Conservation (phyloP, 345 rosid genomes). For the Camelina laxa region DNA sequence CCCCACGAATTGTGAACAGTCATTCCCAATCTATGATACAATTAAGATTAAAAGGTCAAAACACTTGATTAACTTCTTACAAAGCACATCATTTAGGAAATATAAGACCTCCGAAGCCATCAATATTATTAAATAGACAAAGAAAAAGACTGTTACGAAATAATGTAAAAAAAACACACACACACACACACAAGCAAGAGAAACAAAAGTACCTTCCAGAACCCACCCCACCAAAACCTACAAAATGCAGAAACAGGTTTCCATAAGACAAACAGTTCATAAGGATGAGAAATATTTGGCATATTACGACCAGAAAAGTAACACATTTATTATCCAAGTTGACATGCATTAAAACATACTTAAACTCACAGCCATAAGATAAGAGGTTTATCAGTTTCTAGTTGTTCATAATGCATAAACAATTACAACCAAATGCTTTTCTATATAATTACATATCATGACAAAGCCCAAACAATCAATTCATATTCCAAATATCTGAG, state of each 20-base stretch:
- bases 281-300: constrained; percentile 11
- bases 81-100: constrained; percentile 18
- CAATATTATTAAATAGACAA: constrained; percentile 15
- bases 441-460: constrained; percentile 2
- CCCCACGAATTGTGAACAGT: constrained; percentile 93
- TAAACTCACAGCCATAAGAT: constrained; percentile 9
- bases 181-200: neutral
- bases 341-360: constrained; percentile 24
- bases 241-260: constrained; percentile 38
- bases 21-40: constrained; percentile 77
- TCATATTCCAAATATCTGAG: constrained; percentile 14
- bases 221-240: constrained; percentile 99
- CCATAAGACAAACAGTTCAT: constrained; percentile 27
- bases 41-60: constrained; percentile 20
- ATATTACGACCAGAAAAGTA: constrained; percentile 18
- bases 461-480: constrained; percentile 16
- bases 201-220: constrained; percentile 83
- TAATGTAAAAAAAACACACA: neutral
- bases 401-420: constrained; percentile 7
- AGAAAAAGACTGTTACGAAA: neutral
- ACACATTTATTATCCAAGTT: constrained; percentile 6
- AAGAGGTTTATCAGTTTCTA: constrained; percentile 23
- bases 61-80: constrained; percentile 31
- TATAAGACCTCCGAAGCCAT: constrained; percentile 7
- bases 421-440: constrained; percentile 11